These are phyloP conservation scores for Colletotrichum sp. DNA, from an alignment of 2,329 filamentous ascomycete genomes.

Conservation along the genomic window DNA sequence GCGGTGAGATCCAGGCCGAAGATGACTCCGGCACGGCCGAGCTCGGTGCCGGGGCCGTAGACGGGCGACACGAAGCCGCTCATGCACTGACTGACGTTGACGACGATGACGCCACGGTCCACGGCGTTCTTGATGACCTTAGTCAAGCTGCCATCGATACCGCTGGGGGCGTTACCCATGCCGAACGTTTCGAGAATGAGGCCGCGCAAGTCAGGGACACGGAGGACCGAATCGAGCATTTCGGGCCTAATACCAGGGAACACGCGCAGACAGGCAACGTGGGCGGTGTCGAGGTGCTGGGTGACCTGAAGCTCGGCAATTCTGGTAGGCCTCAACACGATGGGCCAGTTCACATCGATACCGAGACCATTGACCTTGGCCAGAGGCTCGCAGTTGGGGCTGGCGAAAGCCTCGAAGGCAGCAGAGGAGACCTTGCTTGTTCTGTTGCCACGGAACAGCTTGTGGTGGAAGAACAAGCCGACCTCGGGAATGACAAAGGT, in stretches of 20 bases:
- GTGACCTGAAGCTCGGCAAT: constrained; percentile 78
- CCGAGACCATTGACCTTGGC: constrained; percentile 82
- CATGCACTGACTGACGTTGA: constrained; percentile 91
- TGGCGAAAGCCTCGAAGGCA: constrained; percentile 85
- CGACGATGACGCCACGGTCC: constrained; percentile 80
- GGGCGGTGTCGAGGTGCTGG: constrained; percentile 80
- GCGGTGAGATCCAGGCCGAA: constrained; percentile 89
- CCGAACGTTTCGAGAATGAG: constrained; percentile 92
- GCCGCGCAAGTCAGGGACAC: constrained; percentile 76
- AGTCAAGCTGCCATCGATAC: constrained; percentile 79
- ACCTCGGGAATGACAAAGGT: constrained; percentile 95
- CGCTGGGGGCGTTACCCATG: constrained; percentile 88
- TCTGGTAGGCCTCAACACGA: constrained; percentile 75
- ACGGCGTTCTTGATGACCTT: constrained; percentile 80
- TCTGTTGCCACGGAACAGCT: constrained; percentile 86
- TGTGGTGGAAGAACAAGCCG: constrained; percentile 92
- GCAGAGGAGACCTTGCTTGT: constrained; percentile 88
- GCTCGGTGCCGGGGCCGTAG: constrained; percentile 78
- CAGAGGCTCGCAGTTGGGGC: constrained; percentile 84
- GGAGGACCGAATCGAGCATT: constrained; percentile 87
- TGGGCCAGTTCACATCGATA: constrained; percentile 81
- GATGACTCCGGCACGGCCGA: constrained; percentile 84
- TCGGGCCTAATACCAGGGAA: constrained; percentile 94
- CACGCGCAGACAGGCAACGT: constrained; percentile 87
- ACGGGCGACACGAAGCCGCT: constrained; percentile 78